phyloP scores from a whole-genome alignment of 2,329 filamentous ascomycete species.

The Fusarium haematococcum region DNA sequence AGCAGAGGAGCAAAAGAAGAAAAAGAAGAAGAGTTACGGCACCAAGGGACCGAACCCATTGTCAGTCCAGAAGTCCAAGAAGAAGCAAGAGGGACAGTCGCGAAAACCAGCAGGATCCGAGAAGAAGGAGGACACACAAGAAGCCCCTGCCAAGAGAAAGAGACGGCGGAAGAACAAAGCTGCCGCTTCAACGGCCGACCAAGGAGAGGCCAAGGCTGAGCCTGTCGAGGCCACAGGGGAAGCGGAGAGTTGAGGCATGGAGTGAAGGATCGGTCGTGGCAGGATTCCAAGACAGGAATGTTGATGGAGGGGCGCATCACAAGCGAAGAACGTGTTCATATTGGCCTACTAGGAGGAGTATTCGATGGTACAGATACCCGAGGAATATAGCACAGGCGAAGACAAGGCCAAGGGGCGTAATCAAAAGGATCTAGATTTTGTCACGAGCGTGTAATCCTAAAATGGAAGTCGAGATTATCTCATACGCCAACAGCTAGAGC shows the following conservation, averaged over 20 bases:
- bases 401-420: slow-evolving; percentile 6
- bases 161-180: slow-evolving; percentile 48
- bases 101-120: slow-evolving; percentile 51
- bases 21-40: slow-evolving; percentile 70
- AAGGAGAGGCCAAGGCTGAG: slow-evolving; percentile 22
- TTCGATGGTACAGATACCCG: slow-evolving; percentile 39
- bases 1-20: slow-evolving; percentile 50
- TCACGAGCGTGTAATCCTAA: slow-evolving; percentile 10
- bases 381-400: slow-evolving; percentile 23
- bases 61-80: slow-evolving; percentile 77
- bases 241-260: slow-evolving; percentile 33
- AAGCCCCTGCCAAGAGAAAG: slow-evolving; percentile 47
- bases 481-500: not conserved
- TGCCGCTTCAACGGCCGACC: slow-evolving; percentile 19
- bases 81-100: slow-evolving; percentile 49
- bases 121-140: slow-evolving; percentile 35
- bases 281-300: slow-evolving; percentile 31
- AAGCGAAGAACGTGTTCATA: slow-evolving; percentile 18
- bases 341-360: slow-evolving; percentile 17
- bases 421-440: slow-evolving; percentile 20
- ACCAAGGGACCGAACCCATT: slow-evolving; percentile 79
- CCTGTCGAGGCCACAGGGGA: slow-evolving; percentile 19
- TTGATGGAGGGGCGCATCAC: slow-evolving; percentile 28
- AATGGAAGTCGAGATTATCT: slow-evolving; percentile 1
- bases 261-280: slow-evolving; percentile 8